Conservation (phyloP, 2,329 filamentous ascomycete genomes). For the Colletotrichum echinochloae region DNA sequence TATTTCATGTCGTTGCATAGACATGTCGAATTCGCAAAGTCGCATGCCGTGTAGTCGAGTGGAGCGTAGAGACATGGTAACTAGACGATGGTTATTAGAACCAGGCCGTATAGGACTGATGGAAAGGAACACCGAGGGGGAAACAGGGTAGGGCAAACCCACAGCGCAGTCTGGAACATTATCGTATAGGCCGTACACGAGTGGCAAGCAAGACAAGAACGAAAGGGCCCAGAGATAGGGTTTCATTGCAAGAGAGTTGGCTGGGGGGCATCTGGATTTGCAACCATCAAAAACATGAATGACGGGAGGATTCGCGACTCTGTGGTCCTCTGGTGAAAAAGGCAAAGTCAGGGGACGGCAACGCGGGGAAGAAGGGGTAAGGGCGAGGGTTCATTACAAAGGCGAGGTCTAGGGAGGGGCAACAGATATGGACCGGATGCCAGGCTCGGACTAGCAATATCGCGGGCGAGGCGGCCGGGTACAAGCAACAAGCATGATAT, state of each 20-base stretch:
- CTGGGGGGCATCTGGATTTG: not conserved
- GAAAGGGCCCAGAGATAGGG: constrained; percentile 6
- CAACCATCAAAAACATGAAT: constrained; percentile 27
- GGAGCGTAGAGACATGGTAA: constrained; percentile 27
- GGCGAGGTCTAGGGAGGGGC: not conserved
- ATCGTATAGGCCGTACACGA: constrained; percentile 33
- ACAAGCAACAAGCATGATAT: constrained; percentile 31
- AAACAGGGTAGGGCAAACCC: not conserved
- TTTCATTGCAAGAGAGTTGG: constrained; percentile 14
- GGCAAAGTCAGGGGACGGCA: not conserved
- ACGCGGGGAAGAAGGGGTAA: not conserved
- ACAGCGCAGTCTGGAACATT: constrained; percentile 34
- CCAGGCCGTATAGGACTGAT: not conserved
- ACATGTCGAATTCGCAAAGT: constrained; percentile 21
- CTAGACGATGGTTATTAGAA: not conserved
- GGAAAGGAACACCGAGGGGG: too few species aligned
- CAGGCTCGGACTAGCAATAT: constrained; percentile 17
- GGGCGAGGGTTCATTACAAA: not conserved
- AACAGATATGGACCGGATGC: constrained; percentile 1
- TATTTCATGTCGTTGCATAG: constrained; percentile 33
- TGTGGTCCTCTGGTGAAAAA: not conserved
- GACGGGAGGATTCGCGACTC: not conserved
- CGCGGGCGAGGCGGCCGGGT: constrained; percentile 22
- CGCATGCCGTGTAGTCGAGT: constrained; percentile 30
- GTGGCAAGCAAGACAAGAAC: constrained; percentile 4